A percentile compares a stretch with the other conserved stretches of the same genome.
Conservation (phyloP, 2,329 filamentous ascomycete genomes). For the Claviceps digitariae region DNA sequence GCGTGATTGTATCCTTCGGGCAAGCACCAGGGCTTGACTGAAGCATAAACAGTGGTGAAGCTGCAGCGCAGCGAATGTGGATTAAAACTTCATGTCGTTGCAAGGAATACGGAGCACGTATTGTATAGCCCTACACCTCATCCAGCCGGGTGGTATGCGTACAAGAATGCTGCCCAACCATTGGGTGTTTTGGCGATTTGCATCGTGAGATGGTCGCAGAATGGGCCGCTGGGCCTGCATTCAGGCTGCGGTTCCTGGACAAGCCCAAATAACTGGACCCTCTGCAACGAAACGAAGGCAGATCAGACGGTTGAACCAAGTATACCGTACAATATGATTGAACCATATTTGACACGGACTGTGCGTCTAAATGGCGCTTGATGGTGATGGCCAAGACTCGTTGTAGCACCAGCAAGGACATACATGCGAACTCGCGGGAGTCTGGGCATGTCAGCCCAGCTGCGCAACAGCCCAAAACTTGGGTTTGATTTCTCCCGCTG, state of each 20-base stretch:
- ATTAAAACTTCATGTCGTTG: not conserved
- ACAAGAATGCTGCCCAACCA: slow-evolving; percentile 5
- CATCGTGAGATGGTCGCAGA: slow-evolving; percentile 5
- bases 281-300: not conserved
- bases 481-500: not conserved
- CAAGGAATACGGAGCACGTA: not conserved
- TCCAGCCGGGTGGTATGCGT: slow-evolving; percentile 1
- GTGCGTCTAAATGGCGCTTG: not conserved
- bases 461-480: not conserved
- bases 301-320: not conserved
- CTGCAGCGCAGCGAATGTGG: not conserved
- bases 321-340: not conserved
- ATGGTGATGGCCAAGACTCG: not conserved
- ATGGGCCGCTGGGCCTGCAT: slow-evolving; percentile 3
- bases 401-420: not conserved
- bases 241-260: slow-evolving; percentile 6
- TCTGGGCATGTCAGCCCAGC: not conserved
- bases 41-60: not conserved
- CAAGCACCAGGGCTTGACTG: not conserved
- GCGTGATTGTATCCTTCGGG: not conserved
- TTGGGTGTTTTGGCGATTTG: slow-evolving; percentile 4
- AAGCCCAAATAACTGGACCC: not conserved
- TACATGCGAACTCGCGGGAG: too few relatives aligned
- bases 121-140: not conserved
- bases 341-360: not conserved